phyloP scores from a whole-genome alignment of 1,139 yeast species.

The Suhomyces bolitotheri region DNA sequence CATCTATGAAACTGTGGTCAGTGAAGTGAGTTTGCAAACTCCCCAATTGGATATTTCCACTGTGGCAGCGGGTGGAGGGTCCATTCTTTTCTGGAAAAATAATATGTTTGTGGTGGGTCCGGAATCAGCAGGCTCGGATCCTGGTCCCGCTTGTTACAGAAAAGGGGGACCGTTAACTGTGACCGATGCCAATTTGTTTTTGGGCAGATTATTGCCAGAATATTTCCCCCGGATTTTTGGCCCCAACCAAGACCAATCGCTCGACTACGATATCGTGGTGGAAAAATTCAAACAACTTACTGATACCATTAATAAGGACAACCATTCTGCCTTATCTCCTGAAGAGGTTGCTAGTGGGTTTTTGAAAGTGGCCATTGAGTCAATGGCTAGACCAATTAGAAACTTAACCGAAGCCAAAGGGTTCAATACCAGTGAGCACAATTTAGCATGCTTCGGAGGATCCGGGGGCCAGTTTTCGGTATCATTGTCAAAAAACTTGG shows the following conservation, averaged over 20 bases:
- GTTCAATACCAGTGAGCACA: slow-evolving; percentile 40
- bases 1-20: slow-evolving; percentile 46
- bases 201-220: slow-evolving; percentile 44
- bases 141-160: slow-evolving; percentile 50
- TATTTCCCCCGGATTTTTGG: slow-evolving; percentile 47
- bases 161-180: slow-evolving; percentile 51
- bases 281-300: slow-evolving; percentile 36
- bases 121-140: slow-evolving; percentile 49
- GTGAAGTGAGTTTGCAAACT: slow-evolving; percentile 44
- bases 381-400: slow-evolving; percentile 49
- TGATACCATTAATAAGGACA: slow-evolving; percentile 31
- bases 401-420: slow-evolving; percentile 49
- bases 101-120: slow-evolving; percentile 52
- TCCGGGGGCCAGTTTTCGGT: slow-evolving; percentile 51
- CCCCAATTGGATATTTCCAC: slow-evolving; percentile 50
- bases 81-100: slow-evolving; percentile 46
- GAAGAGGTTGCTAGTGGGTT: slow-evolving; percentile 48
- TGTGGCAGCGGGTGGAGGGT: slow-evolving; percentile 52
- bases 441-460: slow-evolving; percentile 49
- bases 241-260: slow-evolving; percentile 41
- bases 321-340: slow-evolving; percentile 27
- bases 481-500: slow-evolving; percentile 40
- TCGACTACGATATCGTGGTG: slow-evolving; percentile 35
- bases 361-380: slow-evolving; percentile 46
- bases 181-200: slow-evolving; percentile 46